Conservation (phyloP, 371 early-diverging fungal species). For the Lichtheimia ornata region DNA sequence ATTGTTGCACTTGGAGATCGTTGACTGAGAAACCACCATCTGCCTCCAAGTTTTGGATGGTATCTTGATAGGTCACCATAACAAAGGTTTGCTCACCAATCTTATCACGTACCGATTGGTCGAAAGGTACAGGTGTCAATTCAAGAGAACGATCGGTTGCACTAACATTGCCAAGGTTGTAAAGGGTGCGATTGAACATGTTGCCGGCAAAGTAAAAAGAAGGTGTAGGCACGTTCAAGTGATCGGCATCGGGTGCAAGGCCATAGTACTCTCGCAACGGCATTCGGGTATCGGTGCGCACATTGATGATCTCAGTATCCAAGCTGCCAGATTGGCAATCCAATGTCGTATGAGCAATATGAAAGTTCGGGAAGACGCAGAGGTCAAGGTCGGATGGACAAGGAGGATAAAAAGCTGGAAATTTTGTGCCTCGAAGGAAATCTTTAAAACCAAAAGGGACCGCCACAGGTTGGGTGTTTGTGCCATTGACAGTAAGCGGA, state of each 20-base stretch:
- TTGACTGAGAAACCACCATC: too few species aligned
- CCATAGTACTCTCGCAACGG: background rate
- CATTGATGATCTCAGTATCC: conserved; percentile 6
- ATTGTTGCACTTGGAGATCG: background rate
- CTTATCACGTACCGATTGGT: conserved; percentile 8
- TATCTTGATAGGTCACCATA: background rate
- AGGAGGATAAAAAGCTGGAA: too few species aligned
- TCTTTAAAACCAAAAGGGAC: too few species aligned
- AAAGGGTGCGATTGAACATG: conserved; percentile 24
- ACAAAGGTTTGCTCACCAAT: conserved; percentile 33
- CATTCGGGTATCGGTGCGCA: background rate
- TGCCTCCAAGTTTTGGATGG: too few species aligned
- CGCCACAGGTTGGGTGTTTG: too few species aligned
- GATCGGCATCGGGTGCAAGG: conserved; percentile 4
- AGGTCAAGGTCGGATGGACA: too few species aligned
- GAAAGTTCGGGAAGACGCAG: too few species aligned
- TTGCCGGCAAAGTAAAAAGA: conserved; percentile 18
- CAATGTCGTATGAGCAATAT: too few species aligned
- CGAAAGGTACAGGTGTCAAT: background rate
- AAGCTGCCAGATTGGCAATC: too few species aligned
- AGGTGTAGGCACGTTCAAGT: background rate
- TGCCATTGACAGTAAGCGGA: too few species aligned
- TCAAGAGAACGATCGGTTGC: too few species aligned
- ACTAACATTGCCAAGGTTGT: conserved; percentile 19
- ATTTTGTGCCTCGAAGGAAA: too few species aligned